A percentile compares a stretch with the other conserved stretches of the same genome.
phyloP scores from a whole-genome alignment of 73 alveolate genomes.

The Stentor roeselii region DNA sequence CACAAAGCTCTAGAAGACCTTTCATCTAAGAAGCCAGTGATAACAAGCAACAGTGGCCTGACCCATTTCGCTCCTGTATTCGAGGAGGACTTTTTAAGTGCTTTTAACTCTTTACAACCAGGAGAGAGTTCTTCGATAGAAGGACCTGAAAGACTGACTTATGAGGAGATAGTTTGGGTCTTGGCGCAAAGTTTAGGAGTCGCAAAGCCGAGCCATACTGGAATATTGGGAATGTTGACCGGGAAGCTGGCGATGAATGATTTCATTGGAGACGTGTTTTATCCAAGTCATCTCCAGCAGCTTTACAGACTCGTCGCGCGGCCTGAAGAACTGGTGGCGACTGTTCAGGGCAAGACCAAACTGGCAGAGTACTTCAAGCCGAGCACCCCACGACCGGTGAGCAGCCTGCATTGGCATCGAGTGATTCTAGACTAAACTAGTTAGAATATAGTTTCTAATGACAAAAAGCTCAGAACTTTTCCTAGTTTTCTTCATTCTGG shows the following conservation, averaged over 20 bases:
- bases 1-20: constrained; percentile 10
- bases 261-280: constrained; percentile 1
- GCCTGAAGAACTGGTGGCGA: not conserved
- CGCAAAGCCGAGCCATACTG: not conserved
- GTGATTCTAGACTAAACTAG: constrained; percentile 5
- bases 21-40: not conserved
- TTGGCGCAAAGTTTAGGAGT: not conserved
- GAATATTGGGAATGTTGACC: not conserved
- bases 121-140: not conserved
- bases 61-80: constrained; percentile 7
- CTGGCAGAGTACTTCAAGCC: not conserved
- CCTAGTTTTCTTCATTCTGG: not conserved
- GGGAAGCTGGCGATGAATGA: not conserved
- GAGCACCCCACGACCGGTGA: not conserved
- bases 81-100: not conserved
- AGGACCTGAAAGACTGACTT: constrained; percentile 12
- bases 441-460: not conserved
- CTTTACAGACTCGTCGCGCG: not conserved
- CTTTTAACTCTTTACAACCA: not conserved
- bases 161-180: not conserved
- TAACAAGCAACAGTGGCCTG: not conserved
- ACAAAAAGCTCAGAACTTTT: not conserved
- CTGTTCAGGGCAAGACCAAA: not conserved
- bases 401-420: constrained; percentile 1
- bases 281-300: constrained; percentile 11